phyloP scores from a whole-genome alignment of 805 yeast genomes.

The Vanderwaltozyma polyspora region DNA sequence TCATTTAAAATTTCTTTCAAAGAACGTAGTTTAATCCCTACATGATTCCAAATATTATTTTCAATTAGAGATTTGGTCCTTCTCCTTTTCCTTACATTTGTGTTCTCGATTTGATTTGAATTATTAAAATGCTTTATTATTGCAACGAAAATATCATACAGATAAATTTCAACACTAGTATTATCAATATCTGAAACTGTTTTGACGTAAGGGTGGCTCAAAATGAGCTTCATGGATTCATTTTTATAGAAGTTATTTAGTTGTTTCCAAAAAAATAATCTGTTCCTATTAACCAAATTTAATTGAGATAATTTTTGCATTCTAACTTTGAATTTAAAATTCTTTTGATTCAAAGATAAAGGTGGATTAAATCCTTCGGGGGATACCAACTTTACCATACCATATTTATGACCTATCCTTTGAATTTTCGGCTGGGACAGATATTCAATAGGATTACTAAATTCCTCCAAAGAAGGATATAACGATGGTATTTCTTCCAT shows the following conservation, averaged over 20 bases:
- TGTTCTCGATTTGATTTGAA: neutral
- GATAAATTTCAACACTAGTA: conserved; percentile 11
- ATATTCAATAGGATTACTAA: conserved; percentile 54
- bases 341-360: conserved; percentile 39
- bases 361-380: conserved; percentile 43
- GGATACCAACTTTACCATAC: conserved; percentile 67
- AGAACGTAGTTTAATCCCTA: neutral
- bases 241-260: conserved; percentile 38
- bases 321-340: conserved; percentile 57
- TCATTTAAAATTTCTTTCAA: conserved; percentile 7
- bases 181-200: neutral
- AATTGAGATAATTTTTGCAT: conserved; percentile 57
- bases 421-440: conserved; percentile 39
- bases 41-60: neutral
- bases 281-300: conserved; percentile 49
- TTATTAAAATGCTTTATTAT: conserved; percentile 16
- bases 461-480: conserved; percentile 43
- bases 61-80: neutral
- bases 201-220: neutral
- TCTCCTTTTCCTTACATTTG: neutral
- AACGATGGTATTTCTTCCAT: conserved; percentile 39
- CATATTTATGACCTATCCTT: conserved; percentile 43
- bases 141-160: conserved; percentile 32
- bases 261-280: conserved; percentile 52
- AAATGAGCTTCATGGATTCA: conserved; percentile 9